Percentiles rank a stretch among this genome's conserved stretches.
Conservation (phyloP, 257 asterid species). For the Fraxinus anomala region DNA sequence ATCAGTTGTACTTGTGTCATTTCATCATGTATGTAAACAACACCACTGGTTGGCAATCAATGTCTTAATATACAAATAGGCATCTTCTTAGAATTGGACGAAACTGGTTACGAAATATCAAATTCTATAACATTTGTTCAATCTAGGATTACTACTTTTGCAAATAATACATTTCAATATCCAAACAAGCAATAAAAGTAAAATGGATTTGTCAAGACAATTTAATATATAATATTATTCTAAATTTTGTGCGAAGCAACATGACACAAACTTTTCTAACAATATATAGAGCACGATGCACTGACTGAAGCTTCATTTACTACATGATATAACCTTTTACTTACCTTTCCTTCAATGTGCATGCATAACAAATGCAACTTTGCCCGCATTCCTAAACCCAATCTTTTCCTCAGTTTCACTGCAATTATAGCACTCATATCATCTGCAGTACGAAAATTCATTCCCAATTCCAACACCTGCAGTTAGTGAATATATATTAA, state of each 20-base stretch:
- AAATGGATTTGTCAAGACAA: background rate
- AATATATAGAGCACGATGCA: background rate
- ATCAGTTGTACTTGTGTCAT: constrained; percentile 6
- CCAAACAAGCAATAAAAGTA: background rate
- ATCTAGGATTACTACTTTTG: background rate
- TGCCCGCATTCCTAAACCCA: constrained; percentile 90
- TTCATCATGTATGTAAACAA: background rate
- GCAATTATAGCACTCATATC: constrained; percentile 91
- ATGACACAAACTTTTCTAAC: background rate
- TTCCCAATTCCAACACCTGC: constrained; percentile 83
- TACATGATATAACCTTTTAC: constrained; percentile 8
- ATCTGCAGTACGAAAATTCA: constrained; percentile 89
- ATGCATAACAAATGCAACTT: constrained; percentile 84
- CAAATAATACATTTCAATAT: background rate
- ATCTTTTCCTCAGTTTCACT: constrained; percentile 70
- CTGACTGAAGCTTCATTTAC: background rate
- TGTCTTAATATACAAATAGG: background rate
- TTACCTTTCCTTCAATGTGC: constrained; percentile 98
- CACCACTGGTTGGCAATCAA: constrained; percentile 12
- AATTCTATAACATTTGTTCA: constrained; percentile 1
- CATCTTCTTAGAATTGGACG: constrained; percentile 5
- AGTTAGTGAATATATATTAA: constrained; percentile 15
- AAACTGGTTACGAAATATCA: constrained; percentile 14
- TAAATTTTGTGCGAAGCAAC: background rate
- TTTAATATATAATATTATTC: constrained; percentile 5